Evolutionary conservation across 345 rosid species (phyloP), one percentile per base, ranked within the genome.

Genomic region (Eutrema japonicum): DNA sequence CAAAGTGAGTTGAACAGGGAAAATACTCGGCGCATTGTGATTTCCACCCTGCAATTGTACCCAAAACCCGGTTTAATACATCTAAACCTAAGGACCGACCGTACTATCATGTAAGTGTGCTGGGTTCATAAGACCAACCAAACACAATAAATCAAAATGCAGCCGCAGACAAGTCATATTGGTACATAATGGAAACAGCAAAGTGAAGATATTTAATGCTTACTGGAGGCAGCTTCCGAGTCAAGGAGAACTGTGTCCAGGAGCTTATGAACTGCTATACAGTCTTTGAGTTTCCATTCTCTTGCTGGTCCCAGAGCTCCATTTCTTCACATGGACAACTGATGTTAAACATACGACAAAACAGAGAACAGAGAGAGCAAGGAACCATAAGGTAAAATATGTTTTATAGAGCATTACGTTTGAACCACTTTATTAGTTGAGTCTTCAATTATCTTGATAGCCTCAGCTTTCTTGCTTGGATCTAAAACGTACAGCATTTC

Each of bases 271-370:
- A 92, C 88, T 42, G 83, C 80, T 79, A 87, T 83, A 77, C 96
- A 87, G 80, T 95, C 99, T 69, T 81, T 85, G 42, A 92, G 96
- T 76, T 87, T 95, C 97, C 99, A 95, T 66, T 70, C 88, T 66
- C 9, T 72, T 63, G 88, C 81, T 43, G 82, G 75, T 76, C 93
- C 96, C 56, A 80, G 77, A 33, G 89, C 87, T 59, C 88, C 92
- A 66, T 79, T 73, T 78, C 98, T 94, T 51, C 75, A 66, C 9
- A 49, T 7, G 11, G 36, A 27, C 35, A 38, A 41, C 42, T 40
- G 1, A 18, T 40, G 51, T 63, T 54, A 30, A 38, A 53, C 42
- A 43, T 26, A 35, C 13, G 6, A 29, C 42, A 53, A 57, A 27
- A 41, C 16, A 48, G 32, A 36, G 18, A 40, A 8, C 22, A 9